phyloP scores from a whole-genome alignment of 2,329 filamentous ascomycete genomes.

The Aspergillus jensenii region DNA sequence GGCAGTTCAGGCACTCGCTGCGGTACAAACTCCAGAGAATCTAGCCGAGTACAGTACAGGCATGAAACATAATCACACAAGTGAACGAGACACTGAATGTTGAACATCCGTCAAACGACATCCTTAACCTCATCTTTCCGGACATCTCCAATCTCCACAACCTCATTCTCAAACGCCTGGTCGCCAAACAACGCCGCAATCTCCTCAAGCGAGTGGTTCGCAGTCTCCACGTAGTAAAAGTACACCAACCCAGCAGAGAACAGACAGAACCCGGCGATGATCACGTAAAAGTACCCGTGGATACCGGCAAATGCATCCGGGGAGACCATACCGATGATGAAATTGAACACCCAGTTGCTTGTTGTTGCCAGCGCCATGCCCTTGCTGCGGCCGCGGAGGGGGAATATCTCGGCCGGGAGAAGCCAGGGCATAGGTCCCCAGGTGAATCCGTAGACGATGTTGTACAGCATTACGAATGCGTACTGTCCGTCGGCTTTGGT shows the following conservation, averaged over 20 bases:
- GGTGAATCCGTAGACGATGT: conserved; percentile 39
- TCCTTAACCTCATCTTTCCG: conserved; percentile 6
- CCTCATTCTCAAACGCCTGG: conserved; percentile 36
- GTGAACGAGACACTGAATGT: too few relatives aligned
- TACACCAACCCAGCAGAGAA: conserved; percentile 36
- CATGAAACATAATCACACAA: too few relatives aligned
- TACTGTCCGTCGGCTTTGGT: conserved; percentile 39
- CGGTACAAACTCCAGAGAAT: too few relatives aligned
- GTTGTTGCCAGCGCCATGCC: conserved; percentile 42
- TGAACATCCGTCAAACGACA: background rate
- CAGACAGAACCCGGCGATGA: conserved; percentile 45
- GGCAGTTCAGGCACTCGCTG: too few relatives aligned
- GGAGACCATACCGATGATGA: conserved; percentile 40
- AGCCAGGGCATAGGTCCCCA: conserved; percentile 45
- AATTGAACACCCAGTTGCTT: conserved; percentile 57
- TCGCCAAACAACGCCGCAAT: conserved; percentile 44
- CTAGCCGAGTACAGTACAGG: too few relatives aligned
- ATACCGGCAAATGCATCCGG: conserved; percentile 45
- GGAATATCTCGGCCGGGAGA: conserved; percentile 28
- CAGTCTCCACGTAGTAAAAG: conserved; percentile 46
- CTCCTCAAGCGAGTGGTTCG: conserved; percentile 29
- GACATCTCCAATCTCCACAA: conserved; percentile 11
- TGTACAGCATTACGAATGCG: conserved; percentile 42
- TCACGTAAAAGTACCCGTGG: conserved; percentile 44
- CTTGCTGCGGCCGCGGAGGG: conserved; percentile 40